Percentiles rank a stretch among this genome's conserved stretches.
Evolutionary conservation across 2,329 filamentous ascomycete genomes (phyloP).

Genomic region (Beauveria scarabaeidicola): DNA sequence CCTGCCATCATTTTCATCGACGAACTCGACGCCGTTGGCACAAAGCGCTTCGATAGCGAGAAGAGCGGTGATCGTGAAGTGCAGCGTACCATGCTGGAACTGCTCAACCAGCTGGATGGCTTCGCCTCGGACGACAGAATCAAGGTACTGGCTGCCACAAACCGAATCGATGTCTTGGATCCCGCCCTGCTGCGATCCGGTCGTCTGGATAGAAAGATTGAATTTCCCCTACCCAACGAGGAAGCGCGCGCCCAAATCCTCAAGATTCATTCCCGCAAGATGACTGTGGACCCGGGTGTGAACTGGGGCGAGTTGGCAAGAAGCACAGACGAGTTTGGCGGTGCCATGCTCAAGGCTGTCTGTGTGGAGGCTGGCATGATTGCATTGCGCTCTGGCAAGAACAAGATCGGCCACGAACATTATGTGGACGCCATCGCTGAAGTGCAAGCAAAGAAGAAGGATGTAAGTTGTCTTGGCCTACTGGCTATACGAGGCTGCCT

Average conservation of each 20-base stretch:
- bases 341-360: constrained; percentile 94
- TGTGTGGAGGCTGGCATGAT: constrained; percentile 99
- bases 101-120: constrained; percentile 95
- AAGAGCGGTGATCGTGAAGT: constrained; percentile 98
- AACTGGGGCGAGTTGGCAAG: constrained; percentile 95
- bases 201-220: constrained; percentile 92
- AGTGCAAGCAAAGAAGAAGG: constrained; percentile 94
- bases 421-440: constrained; percentile 98
- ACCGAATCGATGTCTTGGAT: constrained; percentile 89
- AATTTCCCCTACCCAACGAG: constrained; percentile 96
- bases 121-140: constrained; percentile 96
- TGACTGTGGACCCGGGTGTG: constrained; percentile 86
- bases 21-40: constrained; percentile 95
- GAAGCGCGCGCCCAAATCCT: constrained; percentile 95
- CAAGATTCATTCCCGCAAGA: constrained; percentile 95
- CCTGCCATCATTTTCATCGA: constrained; percentile 99
- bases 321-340: constrained; percentile 97
- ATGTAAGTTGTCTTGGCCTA: constrained; percentile 41
- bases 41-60: constrained; percentile 97
- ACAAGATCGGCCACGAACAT: constrained; percentile 95
- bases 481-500: not conserved
- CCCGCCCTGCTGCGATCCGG: constrained; percentile 85
- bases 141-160: constrained; percentile 91
- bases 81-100: constrained; percentile 96
- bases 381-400: constrained; percentile 84